phyloP scores from a whole-genome alignment of 805 yeast species.

The Kodamaea leandrae region DNA sequence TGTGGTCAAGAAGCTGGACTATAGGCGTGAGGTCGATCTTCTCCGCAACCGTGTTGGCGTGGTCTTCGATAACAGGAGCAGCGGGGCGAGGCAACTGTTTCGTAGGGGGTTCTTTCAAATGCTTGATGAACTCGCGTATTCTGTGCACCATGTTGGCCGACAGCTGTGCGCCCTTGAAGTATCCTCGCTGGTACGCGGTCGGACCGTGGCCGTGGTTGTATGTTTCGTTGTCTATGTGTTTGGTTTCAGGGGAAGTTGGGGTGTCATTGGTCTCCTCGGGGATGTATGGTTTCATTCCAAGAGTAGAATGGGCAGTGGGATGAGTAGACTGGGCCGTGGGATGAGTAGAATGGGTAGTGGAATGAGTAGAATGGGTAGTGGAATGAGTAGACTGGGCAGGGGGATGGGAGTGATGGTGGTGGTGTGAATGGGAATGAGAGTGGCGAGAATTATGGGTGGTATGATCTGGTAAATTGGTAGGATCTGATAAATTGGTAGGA shows the following conservation, averaged over 20 bases:
- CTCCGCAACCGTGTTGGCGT: constrained; percentile 30
- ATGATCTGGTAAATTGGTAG: background rate
- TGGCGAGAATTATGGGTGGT: no score
- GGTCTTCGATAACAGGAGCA: constrained; percentile 28
- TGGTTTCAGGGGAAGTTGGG: background rate
- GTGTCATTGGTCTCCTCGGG: background rate
- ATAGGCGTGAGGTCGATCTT: constrained; percentile 38
- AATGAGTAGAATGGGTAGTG: no score
- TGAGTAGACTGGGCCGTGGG: background rate
- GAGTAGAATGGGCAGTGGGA: no score
- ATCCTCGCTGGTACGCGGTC: constrained; percentile 36
- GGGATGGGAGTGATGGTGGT: no score
- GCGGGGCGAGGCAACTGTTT: constrained; percentile 7
- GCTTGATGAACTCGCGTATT: constrained; percentile 7
- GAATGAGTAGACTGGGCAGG: no score
- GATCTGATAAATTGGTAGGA: no score
- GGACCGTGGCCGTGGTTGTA: constrained; percentile 23
- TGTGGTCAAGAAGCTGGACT: constrained; percentile 26
- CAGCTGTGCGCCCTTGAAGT: constrained; percentile 30
- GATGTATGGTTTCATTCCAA: constrained; percentile 1
- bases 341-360: no score
- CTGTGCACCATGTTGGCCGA: constrained; percentile 21
- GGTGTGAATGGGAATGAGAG: no score
- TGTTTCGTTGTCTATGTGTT: constrained; percentile 5
- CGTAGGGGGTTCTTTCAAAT: background rate